Percentiles rank a stretch among this genome's conserved stretches.
phyloP scores from a whole-genome alignment of 805 yeast genomes.

The Maudiozyma turicensis region DNA sequence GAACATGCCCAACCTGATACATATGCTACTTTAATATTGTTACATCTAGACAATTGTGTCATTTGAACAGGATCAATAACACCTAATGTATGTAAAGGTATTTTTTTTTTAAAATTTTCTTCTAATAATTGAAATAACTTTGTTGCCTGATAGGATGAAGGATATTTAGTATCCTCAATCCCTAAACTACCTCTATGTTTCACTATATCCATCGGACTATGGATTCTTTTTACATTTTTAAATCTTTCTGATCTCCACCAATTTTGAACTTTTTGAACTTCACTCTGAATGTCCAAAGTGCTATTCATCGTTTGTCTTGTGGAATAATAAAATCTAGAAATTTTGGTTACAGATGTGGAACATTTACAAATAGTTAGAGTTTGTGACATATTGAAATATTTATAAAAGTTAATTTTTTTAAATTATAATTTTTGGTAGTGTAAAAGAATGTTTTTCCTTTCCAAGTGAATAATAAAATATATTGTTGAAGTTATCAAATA shows the following conservation, averaged over 20 bases:
- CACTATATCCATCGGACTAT: constrained; percentile 44
- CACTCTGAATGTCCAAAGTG: constrained; percentile 17
- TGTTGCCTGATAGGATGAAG: constrained; percentile 45
- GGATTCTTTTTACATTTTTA: constrained; percentile 40
- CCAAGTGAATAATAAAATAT: no score
- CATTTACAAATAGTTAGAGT: no score
- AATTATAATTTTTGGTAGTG: no score
- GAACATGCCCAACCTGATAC: constrained; percentile 58
- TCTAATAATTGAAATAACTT: constrained; percentile 40
- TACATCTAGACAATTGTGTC: constrained; percentile 40
- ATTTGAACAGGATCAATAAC: constrained; percentile 55
- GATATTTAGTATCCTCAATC: constrained; percentile 25
- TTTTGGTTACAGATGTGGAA: no score
- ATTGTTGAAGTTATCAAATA: no score
- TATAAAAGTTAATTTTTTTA: no score
- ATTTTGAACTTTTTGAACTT: constrained; percentile 31
- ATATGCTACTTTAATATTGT: constrained; percentile 43
- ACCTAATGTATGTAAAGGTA: constrained; percentile 50
- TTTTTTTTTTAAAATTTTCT: constrained; percentile 31
- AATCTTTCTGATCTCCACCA: constrained; percentile 46
- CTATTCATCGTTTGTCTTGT: not conserved
- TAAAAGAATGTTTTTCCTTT: no score
- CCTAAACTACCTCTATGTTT: constrained; percentile 42
- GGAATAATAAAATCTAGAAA: not conserved
- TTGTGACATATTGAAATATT: no score